Evolutionary conservation across 2,329 filamentous ascomycete species (phyloP).

Genomic region (Alternaria sp.): DNA sequence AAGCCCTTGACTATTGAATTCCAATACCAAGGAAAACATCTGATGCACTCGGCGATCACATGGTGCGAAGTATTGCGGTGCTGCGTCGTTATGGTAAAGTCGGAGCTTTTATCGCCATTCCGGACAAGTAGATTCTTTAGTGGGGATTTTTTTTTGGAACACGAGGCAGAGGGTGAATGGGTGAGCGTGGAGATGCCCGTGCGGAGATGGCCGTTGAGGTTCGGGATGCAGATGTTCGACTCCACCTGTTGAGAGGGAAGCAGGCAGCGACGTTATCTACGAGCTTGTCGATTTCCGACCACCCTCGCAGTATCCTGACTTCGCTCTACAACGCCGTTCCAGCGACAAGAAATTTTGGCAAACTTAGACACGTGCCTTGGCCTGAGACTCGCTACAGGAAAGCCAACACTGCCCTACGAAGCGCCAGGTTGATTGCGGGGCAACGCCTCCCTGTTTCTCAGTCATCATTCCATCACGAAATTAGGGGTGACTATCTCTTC

Average conservation of each 20-base stretch:
- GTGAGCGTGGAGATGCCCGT: neutral
- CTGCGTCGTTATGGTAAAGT: neutral
- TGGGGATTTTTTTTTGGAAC: neutral
- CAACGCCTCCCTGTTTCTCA: neutral
- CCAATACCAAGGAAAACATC: slow-evolving; percentile 5
- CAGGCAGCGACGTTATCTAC: neutral
- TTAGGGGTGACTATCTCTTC: no score
- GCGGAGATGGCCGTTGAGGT: neutral
- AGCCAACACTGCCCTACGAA: neutral
- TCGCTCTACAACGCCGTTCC: neutral
- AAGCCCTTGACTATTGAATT: slow-evolving; percentile 11
- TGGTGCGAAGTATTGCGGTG: neutral
- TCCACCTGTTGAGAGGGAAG: neutral
- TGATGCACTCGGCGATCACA: neutral
- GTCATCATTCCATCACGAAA: no score
- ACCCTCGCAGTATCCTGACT: neutral
- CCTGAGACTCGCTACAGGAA: neutral
- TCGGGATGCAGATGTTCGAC: neutral
- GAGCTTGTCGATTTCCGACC: neutral
- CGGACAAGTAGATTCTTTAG: neutral
- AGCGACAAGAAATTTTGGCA: neutral
- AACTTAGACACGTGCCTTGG: neutral
- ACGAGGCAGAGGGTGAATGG: neutral
- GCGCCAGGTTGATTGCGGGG: neutral
- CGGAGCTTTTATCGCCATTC: neutral